Base-by-base conservation (phyloP, 1,284 basidiomycete species). In the Ustilago crameri region DNA sequence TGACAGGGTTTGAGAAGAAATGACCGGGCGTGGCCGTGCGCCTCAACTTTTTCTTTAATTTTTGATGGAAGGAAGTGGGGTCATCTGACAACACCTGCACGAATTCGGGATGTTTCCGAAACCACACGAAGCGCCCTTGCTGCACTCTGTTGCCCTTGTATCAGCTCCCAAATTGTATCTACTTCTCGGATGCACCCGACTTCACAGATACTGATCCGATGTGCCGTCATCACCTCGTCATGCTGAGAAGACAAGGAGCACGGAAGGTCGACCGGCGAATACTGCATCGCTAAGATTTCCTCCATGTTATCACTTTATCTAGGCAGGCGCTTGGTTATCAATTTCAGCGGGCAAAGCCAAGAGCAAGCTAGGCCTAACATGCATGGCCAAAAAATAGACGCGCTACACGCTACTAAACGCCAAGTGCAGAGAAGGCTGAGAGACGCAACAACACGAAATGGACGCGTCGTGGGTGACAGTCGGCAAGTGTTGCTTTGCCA, bases 341-440 rank as follows among this genome's bases (percentile, higher is more conserved):
- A 12, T 30, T 30, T 30, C 12, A 12, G 12, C 30, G 12, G 30
- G 30, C 30, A 30, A 30, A 30, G 12, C 5, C 30, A 12, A 12
- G 30, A 30, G 30, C 7, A 30, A 30, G 12, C 10, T 3, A 17
- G 52, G 37, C 24, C 38, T 47, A 55, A 47, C 44, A 55, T 26
- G 2, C 9, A 12, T 8, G 3, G 5, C 34, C 7, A 15, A 20
- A 7, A 26, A 38, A 37, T 30, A 9, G 38, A 58, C 56, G 56
- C 56, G 56, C 37, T 45, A 23, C 56, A 50, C 47, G 47, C 41
- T 38, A 40, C 34, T 58, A 23, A 51, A 58, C 56, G 49, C 56
- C 56, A 58, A 51, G 12, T 22, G 41, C 41, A 45, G n/a, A 34
- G 27, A 3, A 32, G 24, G 14, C 30, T 12, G 12, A 5, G 12